A percentile compares a stretch with the other conserved stretches of the same genome.
These are phyloP conservation scores for Syzygium jambos DNA, from an alignment of 345 rosid species.

Conservation along the genomic window DNA sequence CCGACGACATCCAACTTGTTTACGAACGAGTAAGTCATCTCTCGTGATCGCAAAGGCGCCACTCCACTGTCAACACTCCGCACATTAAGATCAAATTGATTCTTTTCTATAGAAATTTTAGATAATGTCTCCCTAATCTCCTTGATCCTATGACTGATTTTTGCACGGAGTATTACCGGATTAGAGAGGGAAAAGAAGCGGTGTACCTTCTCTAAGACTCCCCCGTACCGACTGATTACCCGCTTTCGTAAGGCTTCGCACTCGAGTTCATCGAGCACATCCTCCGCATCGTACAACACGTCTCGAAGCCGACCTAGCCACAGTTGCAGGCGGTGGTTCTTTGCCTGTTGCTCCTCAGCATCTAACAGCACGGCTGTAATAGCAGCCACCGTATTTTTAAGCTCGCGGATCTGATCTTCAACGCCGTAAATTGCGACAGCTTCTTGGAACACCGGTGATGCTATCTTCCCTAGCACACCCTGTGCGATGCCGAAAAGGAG, in stretches of 20 bases:
- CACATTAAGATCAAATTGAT: neutral
- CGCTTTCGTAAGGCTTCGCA: neutral
- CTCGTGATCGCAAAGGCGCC: rapidly evolving
- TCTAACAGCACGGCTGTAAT: neutral
- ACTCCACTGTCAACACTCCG: neutral
- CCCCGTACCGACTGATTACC: neutral
- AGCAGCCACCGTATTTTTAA: rapidly evolving
- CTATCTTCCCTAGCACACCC: neutral
- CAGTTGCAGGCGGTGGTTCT: neutral
- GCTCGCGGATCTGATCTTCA: neutral
- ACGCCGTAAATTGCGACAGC: rapidly evolving
- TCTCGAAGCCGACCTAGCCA: neutral
- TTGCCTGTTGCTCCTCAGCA: neutral
- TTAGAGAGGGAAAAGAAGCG: neutral
- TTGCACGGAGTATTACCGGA: neutral
- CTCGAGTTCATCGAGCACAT: neutral
- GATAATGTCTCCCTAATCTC: neutral
- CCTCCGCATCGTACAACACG: neutral
- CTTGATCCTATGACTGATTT: neutral
- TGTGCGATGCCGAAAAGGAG: neutral
- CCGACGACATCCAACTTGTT: rapidly evolving
- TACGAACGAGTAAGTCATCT: neutral
- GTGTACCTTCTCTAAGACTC: neutral
- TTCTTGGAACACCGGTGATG: rapidly evolving
- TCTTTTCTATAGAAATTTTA: neutral